phyloP scores from a whole-genome alignment of 345 rosid genomes.

The Gossypium stocksii region DNA sequence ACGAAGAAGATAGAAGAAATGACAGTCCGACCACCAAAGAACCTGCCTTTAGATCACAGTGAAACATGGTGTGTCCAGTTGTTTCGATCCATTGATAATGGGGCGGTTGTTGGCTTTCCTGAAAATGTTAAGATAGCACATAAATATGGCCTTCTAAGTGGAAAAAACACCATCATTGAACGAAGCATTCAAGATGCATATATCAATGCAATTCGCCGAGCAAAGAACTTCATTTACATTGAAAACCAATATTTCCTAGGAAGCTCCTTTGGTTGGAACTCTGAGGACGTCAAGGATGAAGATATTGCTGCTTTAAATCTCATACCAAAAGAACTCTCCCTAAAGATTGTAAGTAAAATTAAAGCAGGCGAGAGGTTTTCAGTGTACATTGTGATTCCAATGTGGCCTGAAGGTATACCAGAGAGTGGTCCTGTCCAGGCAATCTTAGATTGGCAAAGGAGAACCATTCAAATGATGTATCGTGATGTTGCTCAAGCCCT shows the following conservation, averaged over 20 bases:
- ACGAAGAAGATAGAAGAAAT: slow-evolving; percentile 18
- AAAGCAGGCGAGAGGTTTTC: slow-evolving; percentile 66
- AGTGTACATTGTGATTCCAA: slow-evolving; percentile 73
- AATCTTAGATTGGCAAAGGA: slow-evolving; percentile 82
- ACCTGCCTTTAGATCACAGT: background rate
- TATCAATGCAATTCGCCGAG: slow-evolving; percentile 69
- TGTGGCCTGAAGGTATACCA: slow-evolving; percentile 88
- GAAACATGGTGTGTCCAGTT: slow-evolving; percentile 22
- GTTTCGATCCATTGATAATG: slow-evolving; percentile 20
- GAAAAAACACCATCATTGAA: slow-evolving; percentile 49
- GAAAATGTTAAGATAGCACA: background rate
- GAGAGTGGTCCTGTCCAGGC: slow-evolving; percentile 67
- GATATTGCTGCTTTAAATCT: slow-evolving; percentile 65
- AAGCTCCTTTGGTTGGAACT: slow-evolving; percentile 72
- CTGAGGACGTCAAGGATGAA: slow-evolving; percentile 34
- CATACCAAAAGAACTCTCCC: slow-evolving; percentile 69
- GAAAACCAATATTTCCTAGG: slow-evolving; percentile 85
- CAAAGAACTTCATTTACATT: slow-evolving; percentile 72
- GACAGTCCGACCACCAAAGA: slow-evolving; percentile 15
- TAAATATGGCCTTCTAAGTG: slow-evolving; percentile 44
- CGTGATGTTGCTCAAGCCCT: slow-evolving; percentile 50
- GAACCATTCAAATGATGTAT: slow-evolving; percentile 94
- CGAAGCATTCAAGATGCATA: slow-evolving; percentile 46
- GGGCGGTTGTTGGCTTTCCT: slow-evolving; percentile 10
- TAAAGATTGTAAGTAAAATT: slow-evolving; percentile 73